Base-by-base conservation (phyloP, 2,329 filamentous ascomycete genomes). In the Ophiostoma fasciatum region DNA sequence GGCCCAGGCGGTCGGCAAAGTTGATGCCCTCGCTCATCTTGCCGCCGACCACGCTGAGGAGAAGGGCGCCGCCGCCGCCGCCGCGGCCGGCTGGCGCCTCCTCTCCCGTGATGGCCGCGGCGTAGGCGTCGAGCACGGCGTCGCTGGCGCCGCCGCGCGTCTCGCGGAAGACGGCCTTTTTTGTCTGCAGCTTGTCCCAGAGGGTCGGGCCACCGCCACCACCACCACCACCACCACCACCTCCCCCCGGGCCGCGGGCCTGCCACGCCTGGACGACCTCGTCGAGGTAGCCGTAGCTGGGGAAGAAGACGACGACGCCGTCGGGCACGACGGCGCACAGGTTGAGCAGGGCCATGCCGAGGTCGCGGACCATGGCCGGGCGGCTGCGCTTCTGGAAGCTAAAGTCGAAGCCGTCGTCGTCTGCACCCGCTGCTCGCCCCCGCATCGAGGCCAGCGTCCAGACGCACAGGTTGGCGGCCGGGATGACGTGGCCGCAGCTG, bases 1-100 rank as follows among this genome's bases (percentile, higher is more conserved):
- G 77, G 2, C 90, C 90, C 1, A 98, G 73, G 4, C 70, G 67
- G 58, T 98, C 87, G 1, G 83, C 88, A 60, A 98, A 98, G 58
- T 98, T 98, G 61, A 98, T 98, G 45, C 90, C 90, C 58, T 98
- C 90, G 39, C 83, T 93, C 60, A 98, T 78, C 46, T 88, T 93
- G 12, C 90, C 90, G 37, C 88, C 88, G 3, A 98, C 79, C 4
- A 98, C 87, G 36, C 84, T 87, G 19, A 98, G 70, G 0, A 98
- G 68, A 0, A 96, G 60, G 0, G 82, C 88, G 32, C 37, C 38
- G 12, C 18, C 50, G 5, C 28, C 34, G 1, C 9, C 10, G 4
- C 13, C 17, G 5, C 9, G 11, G 28, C n/a, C 10, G 35, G 15
- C 32, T 7, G 12, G 11, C 37, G 43, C 5, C 41, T 7, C 7